Conservation (phyloP, 345 rosid genomes). For the Hirschfeldia incana region DNA sequence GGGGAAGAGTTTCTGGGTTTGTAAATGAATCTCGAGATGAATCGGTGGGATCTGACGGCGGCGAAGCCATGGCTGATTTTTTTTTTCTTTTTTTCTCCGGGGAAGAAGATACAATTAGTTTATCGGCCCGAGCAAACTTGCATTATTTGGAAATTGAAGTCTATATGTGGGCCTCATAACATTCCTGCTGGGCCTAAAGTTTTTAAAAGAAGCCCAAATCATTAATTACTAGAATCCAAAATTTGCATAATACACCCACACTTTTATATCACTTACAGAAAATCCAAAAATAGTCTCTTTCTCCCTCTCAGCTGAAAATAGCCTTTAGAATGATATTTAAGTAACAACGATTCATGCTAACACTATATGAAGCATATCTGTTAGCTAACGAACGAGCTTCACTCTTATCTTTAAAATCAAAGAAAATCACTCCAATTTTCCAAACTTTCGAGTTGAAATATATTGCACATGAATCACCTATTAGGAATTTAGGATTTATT, state of each 20-base stretch:
- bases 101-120: background rate
- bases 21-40: conserved; percentile 1
- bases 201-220: conserved; percentile 4
- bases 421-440: too few relatives aligned
- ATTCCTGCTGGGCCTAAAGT: conserved; percentile 9
- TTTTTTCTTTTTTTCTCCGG: background rate
- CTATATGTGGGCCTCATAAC: background rate
- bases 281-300: too few relatives aligned
- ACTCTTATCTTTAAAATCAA: too few relatives aligned
- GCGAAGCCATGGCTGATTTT: conserved; percentile 30
- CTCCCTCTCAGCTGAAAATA: too few relatives aligned
- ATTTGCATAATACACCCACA: background rate
- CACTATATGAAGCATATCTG: too few relatives aligned
- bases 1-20: background rate
- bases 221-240: background rate
- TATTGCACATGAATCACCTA: too few relatives aligned
- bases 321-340: too few relatives aligned
- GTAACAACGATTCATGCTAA: too few relatives aligned
- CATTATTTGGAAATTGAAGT: background rate
- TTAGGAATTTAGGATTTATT: too few relatives aligned
- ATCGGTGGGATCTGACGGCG: conserved; percentile 30
- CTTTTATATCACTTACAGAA: too few relatives aligned
- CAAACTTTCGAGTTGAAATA: too few relatives aligned
- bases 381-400: too few relatives aligned
- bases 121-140: conserved; percentile 5